Base-by-base conservation (phyloP, 352 stramenopile genomes). In the Phytophthora lateralis region DNA sequence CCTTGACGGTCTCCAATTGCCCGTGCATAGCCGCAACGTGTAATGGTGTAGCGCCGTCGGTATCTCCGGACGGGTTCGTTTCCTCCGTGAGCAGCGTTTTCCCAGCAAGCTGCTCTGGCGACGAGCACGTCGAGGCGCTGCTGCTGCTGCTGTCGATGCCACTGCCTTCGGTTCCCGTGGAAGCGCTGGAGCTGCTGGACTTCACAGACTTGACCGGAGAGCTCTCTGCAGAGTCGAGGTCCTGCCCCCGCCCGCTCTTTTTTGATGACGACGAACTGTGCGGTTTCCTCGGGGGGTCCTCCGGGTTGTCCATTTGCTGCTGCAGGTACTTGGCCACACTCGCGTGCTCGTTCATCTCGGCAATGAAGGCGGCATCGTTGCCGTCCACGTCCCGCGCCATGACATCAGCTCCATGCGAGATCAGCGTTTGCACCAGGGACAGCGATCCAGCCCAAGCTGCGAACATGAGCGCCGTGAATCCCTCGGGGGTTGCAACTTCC, bases 11-110 rank as follows among this genome's bases (percentile, higher is more conserved):
- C 60, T 88, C 75, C 21, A 85, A 58, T 57, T 90, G 80, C 12
- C 78, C 80, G 60, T 89, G 75, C 59, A 82, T 79, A 42, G 68
- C 72, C 24, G 79, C 79, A 55, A 89, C 71, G 51, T 85, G 78
- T 49, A 89, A 56, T 39, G 76, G 76, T 12, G 76, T 85, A 26
- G 76, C 73, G 27, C 79, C 79, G 24, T 83, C 73, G 15, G 68
- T 59, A 34, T 71, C 64, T 6, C 63, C 55, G 18, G 59, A 49
- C 50, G 55, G 53, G 29, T 29, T 71, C 55, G 48, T 21, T 26
- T 68, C 57, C 41, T 71, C 46, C 1, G 48, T 64, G 12, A 69
- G 53, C 51, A 66, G 45, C 29, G 21, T 49, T 29, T 71, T 71
- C 41, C 46, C 52, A 48, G 43, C 29, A 29, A 75, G 53, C 39